Evolutionary conservation across 495 filamentous ascomycete genomes (phyloP), one percentile per base, ranked within the genome.

Genomic region (Lepraria neglecta): DNA sequence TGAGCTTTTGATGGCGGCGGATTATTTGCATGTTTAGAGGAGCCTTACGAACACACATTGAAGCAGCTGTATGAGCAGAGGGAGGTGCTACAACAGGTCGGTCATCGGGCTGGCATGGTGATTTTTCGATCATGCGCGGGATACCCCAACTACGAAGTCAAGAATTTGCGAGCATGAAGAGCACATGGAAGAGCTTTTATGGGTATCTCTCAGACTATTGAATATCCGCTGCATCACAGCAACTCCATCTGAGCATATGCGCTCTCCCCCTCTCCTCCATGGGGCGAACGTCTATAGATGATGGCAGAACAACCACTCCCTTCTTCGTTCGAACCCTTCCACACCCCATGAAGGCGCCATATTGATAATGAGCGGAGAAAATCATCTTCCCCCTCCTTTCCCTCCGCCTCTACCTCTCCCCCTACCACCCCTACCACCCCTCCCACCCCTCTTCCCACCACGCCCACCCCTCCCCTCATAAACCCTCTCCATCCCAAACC

Each of bases 1-100:
- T 69, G 84, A 96, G 72, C 72, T 96, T 67, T 73, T 96, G 68
- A 87, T 91, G 79, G 86, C 88, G 30, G 85, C 89, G 47, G 87
- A 97, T 77, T 92, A 83, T 77, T 64, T 88, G 74, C 74, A 86
- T 69, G 74, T 71, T 73, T 70, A 64, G 60, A 7, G 2, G 24
- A 24, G 24, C 24, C 24, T 24, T 24, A 24, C 24, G 24, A 24
- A 24, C 1, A 24, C 24, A 24, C 24, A 24, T 24, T 24, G 24
- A 24, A 24, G 24, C 1, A 24, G 24, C 24, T 24, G 24, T 24
- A 24, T 24, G n/a, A 3, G 1, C 5, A 38, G 45, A 40, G 24
- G 54, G 9, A 24, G 17, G 17, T 17, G 21, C 0, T 7, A 30
- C 3, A 10, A 14, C 0, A 15, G 15, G 45, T 24, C 27, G 14